These are phyloP conservation scores for Populus davidiana DNA, from an alignment of 345 rosid species.

Conservation along the genomic window DNA sequence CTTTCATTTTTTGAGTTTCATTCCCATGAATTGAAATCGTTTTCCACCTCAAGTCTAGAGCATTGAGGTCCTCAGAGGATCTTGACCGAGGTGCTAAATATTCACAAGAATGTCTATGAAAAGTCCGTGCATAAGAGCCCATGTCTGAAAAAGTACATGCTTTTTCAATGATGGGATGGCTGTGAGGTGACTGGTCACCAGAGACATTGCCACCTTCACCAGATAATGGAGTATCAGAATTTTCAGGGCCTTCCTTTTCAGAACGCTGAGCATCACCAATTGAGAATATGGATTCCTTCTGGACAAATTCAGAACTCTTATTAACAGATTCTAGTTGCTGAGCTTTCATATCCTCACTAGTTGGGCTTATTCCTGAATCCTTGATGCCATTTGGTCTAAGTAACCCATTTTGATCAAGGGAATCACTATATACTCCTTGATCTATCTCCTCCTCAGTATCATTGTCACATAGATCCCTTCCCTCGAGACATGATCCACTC, in stretches of 20 bases:
- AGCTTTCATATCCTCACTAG: slow-evolving; percentile 30
- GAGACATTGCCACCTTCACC: slow-evolving; percentile 44
- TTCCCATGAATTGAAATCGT: slow-evolving; percentile 38
- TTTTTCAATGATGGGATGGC: slow-evolving; percentile 38
- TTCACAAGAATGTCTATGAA: slow-evolving; percentile 32
- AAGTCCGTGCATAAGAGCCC: slow-evolving; percentile 22
- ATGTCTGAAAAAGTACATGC: slow-evolving; percentile 60
- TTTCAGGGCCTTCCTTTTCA: slow-evolving; percentile 47
- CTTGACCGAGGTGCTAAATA: slow-evolving; percentile 41
- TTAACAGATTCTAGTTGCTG: slow-evolving; percentile 40
- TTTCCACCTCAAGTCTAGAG: slow-evolving; percentile 31
- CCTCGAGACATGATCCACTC: slow-evolving; percentile 48
- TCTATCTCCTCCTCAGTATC: slow-evolving; percentile 48
- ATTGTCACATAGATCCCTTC: slow-evolving; percentile 30
- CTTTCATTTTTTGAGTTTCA: slow-evolving; percentile 25
- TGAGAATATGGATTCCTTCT: slow-evolving; percentile 52
- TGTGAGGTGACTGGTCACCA: slow-evolving; percentile 38
- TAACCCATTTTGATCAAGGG: slow-evolving; percentile 39
- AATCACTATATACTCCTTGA: slow-evolving; percentile 49
- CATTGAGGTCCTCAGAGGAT: slow-evolving; percentile 58
- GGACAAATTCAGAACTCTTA: slow-evolving; percentile 40
- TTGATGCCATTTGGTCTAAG: slow-evolving; percentile 30
- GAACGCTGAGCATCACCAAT: slow-evolving; percentile 53
- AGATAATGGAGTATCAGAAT: slow-evolving; percentile 35
- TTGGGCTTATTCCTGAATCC: slow-evolving; percentile 24